Conservation (phyloP, 176 grass and related monocot genomes). For the Triticum urartu region DNA sequence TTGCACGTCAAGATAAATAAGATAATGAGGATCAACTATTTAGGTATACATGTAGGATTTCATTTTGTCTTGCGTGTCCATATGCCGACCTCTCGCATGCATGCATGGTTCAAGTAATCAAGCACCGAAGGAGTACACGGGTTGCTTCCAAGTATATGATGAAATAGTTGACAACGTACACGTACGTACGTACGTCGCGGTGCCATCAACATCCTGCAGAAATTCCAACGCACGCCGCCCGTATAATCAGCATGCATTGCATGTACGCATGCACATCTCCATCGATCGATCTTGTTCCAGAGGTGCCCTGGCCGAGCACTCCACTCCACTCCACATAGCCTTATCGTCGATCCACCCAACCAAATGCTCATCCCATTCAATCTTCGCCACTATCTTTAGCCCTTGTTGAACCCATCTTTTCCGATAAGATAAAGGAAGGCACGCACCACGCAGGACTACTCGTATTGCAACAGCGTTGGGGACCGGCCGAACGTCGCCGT, state of each 20-base stretch:
- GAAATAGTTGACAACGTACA: background rate
- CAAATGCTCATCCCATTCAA: slow-evolving; percentile 29
- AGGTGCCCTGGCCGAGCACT: background rate
- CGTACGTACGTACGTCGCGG: background rate
- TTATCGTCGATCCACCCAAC: slow-evolving; percentile 9
- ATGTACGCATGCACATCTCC: background rate
- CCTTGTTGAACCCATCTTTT: slow-evolving; percentile 12
- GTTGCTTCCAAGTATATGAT: background rate
- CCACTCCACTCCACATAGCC: slow-evolving; percentile 6
- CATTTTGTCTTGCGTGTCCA: no score
- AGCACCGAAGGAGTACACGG: background rate
- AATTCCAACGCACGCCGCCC: background rate
- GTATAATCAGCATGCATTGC: background rate
- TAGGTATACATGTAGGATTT: no score
- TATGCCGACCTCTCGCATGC: background rate
- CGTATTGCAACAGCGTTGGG: background rate
- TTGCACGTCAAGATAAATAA: no score
- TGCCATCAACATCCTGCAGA: background rate
- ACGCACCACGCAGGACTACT: background rate
- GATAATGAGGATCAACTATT: no score
- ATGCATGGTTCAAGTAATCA: background rate
- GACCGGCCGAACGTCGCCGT: background rate
- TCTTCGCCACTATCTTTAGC: background rate
- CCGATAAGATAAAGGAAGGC: background rate
- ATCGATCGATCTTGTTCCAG: background rate